Conservation (phyloP, 768 basidiomycete genomes). For the Pleurotus cornucopiae region DNA sequence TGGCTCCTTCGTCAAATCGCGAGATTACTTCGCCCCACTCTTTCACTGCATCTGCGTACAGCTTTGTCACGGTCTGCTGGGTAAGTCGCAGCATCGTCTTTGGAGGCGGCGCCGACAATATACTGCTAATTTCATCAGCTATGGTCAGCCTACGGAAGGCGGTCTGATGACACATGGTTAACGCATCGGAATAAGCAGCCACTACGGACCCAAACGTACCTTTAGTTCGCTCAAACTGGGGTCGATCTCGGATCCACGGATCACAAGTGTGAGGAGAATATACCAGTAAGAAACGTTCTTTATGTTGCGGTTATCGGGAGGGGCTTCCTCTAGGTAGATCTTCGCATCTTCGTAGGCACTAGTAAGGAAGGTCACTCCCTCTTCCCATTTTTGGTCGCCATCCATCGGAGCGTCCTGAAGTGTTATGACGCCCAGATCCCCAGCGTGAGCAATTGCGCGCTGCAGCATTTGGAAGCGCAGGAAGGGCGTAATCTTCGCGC, state of each 20-base stretch:
- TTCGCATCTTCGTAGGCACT: slow-evolving; percentile 61
- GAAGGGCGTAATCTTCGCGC: slow-evolving; percentile 49
- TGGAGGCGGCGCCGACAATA: slow-evolving; percentile 42
- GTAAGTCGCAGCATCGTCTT: slow-evolving; percentile 50
- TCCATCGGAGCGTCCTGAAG: slow-evolving; percentile 39
- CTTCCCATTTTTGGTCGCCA: slow-evolving; percentile 46
- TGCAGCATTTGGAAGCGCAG: slow-evolving; percentile 53
- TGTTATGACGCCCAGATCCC: slow-evolving; percentile 46
- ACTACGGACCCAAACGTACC: slow-evolving; percentile 25
- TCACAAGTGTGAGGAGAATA: slow-evolving; percentile 46
- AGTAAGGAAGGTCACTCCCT: slow-evolving; percentile 56
- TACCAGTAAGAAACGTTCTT: slow-evolving; percentile 58
- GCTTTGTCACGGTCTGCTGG: slow-evolving; percentile 44
- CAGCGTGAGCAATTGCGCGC: slow-evolving; percentile 59
- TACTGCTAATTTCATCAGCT: slow-evolving; percentile 47
- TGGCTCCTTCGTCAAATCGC: slow-evolving; percentile 4
- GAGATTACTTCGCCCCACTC: slow-evolving; percentile 45
- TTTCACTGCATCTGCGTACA: slow-evolving; percentile 37
- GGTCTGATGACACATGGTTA: slow-evolving; percentile 13
- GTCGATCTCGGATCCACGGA: slow-evolving; percentile 47
- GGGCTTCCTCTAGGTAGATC: slow-evolving; percentile 47
- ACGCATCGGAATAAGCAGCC: too few relatives aligned
- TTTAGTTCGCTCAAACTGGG: slow-evolving; percentile 46
- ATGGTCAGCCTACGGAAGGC: slow-evolving; percentile 40
- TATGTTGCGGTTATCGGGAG: slow-evolving; percentile 61